Percentiles rank a stretch among this genome's conserved stretches.
Evolutionary conservation across 768 basidiomycete genomes (phyloP).

Genomic region (Tylopilus subfusipes): DNA sequence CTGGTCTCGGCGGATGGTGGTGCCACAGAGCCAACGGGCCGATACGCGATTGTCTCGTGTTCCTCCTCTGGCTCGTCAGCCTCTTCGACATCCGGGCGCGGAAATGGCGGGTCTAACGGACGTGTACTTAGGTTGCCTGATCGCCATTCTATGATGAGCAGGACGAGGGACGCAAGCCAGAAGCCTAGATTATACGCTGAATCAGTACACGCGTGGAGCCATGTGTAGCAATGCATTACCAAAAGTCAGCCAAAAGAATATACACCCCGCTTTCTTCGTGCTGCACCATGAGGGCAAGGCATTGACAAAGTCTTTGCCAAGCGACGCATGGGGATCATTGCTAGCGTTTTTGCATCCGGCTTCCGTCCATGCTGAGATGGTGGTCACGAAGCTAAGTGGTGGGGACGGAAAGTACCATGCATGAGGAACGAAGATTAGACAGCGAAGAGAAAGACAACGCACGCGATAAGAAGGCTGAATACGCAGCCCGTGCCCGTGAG

Average conservation of each 20-base stretch:
- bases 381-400: conserved; percentile 60
- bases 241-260: conserved; percentile 88
- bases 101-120: conserved; percentile 75
- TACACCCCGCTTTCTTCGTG: conserved; percentile 86
- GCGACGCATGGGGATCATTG: conserved; percentile 75
- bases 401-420: not conserved
- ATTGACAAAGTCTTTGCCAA: conserved; percentile 62
- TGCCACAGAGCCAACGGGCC: conserved; percentile 35
- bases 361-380: conserved; percentile 85
- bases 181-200: conserved; percentile 44
- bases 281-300: conserved; percentile 81
- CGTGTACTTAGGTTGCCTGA: conserved; percentile 48
- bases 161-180: conserved; percentile 67
- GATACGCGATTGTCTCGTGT: conserved; percentile 47
- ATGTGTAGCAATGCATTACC: conserved; percentile 37
- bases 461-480: conserved; percentile 74
- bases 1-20: conserved; percentile 33
- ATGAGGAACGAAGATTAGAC: conserved; percentile 14
- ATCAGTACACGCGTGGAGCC: conserved; percentile 1
- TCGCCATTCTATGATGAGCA: conserved; percentile 76
- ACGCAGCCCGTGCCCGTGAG: conserved; percentile 67
- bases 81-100: conserved; percentile 52
- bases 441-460: conserved; percentile 33
- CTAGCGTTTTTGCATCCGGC: conserved; percentile 83
- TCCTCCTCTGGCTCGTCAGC: conserved; percentile 53